Evolutionary conservation across 345 rosid genomes (phyloP).

Genomic region (Moringa oleifera): DNA sequence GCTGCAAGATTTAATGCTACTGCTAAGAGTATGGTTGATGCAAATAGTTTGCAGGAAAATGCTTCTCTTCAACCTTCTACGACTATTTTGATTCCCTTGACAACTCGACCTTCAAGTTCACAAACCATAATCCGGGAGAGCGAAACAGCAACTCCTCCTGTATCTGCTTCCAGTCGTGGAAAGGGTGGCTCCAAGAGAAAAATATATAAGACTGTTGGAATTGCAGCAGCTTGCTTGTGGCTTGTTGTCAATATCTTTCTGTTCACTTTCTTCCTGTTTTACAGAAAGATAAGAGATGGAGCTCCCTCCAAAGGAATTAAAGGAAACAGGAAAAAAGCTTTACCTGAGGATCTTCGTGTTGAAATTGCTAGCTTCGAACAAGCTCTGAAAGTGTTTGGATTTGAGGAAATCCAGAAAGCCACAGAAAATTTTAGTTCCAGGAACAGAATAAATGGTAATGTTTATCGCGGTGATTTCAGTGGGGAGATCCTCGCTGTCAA

Average conservation of each 20-base stretch:
- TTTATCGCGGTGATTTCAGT: conserved; percentile 31
- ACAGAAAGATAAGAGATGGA: conserved; percentile 16
- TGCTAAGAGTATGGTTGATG: conserved; percentile 16
- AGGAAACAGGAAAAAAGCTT: neutral
- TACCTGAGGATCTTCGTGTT: conserved; percentile 22
- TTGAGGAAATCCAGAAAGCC: conserved; percentile 32
- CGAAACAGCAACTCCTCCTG: conserved; percentile 6
- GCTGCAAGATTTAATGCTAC: conserved; percentile 31
- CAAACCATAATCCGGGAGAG: conserved; percentile 19
- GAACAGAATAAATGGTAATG: conserved; percentile 34
- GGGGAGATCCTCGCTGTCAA: conserved; percentile 36
- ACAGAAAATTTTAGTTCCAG: conserved; percentile 32
- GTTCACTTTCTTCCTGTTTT: conserved; percentile 11
- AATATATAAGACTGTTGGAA: conserved; percentile 15
- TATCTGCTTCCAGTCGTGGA: neutral
- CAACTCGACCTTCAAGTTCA: conserved; percentile 24
- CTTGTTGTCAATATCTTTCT: conserved; percentile 10
- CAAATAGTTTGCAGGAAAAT: conserved; percentile 27
- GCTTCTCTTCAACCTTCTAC: conserved; percentile 23
- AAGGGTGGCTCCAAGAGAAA: conserved; percentile 16
- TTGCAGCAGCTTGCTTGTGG: conserved; percentile 27
- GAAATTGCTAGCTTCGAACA: conserved; percentile 42
- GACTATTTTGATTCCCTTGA: conserved; percentile 37
- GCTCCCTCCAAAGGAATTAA: neutral
- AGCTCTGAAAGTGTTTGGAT: conserved; percentile 22